phyloP scores from a whole-genome alignment of 208 protist species.

The Leishmania amazonensis region DNA sequence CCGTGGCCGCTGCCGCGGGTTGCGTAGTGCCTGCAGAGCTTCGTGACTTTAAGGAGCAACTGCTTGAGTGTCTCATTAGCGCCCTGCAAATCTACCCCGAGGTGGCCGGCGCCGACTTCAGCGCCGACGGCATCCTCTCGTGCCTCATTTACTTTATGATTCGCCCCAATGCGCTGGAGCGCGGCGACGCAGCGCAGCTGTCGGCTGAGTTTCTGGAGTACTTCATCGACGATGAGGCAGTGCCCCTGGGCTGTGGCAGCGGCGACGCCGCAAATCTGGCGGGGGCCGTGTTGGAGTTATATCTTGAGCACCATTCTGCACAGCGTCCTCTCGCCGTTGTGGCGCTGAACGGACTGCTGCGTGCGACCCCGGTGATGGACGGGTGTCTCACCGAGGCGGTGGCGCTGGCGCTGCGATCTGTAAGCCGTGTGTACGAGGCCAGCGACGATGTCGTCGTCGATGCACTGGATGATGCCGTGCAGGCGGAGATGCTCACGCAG shows the following conservation, averaged over 20 bases:
- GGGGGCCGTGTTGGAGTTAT: constrained; percentile 52
- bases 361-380: constrained; percentile 20
- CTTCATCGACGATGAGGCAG: constrained; percentile 58
- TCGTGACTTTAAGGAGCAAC: constrained; percentile 32
- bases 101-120: constrained; percentile 28
- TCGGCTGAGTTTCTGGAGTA: constrained; percentile 33
- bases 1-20: constrained; percentile 2
- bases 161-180: constrained; percentile 3
- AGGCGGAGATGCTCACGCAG: constrained; percentile 27
- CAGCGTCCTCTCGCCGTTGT: constrained; percentile 17
- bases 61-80: constrained; percentile 47
- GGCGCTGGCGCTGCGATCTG: constrained; percentile 24
- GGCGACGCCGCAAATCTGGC: constrained; percentile 45
- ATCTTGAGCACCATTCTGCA: constrained; percentile 42
- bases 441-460: constrained; percentile 26
- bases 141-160: constrained; percentile 55
- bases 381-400: constrained; percentile 23
- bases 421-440: constrained; percentile 30
- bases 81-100: constrained; percentile 51
- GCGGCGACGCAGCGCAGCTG: constrained; percentile 13
- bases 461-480: constrained; percentile 19
- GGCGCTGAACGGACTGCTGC: constrained; percentile 17
- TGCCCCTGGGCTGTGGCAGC: constrained; percentile 61
- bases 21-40: not conserved
- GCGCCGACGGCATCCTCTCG: constrained; percentile 25